Conservation (phyloP, 352 stramenopile genomes). For the Plasmopara viticola region DNA sequence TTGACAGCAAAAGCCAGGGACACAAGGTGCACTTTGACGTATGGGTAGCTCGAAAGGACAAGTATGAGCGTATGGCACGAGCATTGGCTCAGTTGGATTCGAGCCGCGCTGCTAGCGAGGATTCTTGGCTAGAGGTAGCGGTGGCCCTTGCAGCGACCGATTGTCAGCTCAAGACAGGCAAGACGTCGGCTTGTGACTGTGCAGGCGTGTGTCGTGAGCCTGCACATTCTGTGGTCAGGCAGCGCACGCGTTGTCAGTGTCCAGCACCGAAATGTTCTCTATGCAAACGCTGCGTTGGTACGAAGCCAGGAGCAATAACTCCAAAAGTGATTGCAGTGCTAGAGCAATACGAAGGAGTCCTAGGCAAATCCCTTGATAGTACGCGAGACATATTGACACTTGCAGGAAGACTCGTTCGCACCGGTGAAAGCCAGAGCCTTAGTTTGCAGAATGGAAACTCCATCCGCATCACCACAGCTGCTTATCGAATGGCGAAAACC, state of each 20-base stretch:
- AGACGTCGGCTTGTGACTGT: conserved; percentile 64
- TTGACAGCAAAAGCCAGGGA: conserved; percentile 8
- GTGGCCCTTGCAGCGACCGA: conserved; percentile 75
- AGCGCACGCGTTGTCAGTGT: conserved; percentile 72
- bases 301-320: conserved; percentile 46
- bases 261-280: conserved; percentile 79
- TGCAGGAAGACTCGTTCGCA: conserved; percentile 38
- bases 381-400: conserved; percentile 35
- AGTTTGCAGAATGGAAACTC: conserved; percentile 19
- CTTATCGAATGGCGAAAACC: conserved; percentile 52
- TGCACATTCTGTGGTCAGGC: conserved; percentile 55
- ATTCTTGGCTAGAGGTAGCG: conserved; percentile 67
- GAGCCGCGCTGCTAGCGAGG: conserved; percentile 44
- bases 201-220: conserved; percentile 54
- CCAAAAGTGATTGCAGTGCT: conserved; percentile 60
- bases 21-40: conserved; percentile 63
- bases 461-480: conserved; percentile 42
- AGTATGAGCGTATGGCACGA: conserved; percentile 70
- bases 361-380: conserved; percentile 21
- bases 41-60: conserved; percentile 84
- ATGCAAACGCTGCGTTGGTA: conserved; percentile 61
- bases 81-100: conserved; percentile 60
- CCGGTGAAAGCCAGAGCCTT: conserved; percentile 45
- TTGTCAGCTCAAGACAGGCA: conserved; percentile 68
- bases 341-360: conserved; percentile 29